Conservation (phyloP, 768 basidiomycete genomes). For the Lepiota brunneoincarnata region DNA sequence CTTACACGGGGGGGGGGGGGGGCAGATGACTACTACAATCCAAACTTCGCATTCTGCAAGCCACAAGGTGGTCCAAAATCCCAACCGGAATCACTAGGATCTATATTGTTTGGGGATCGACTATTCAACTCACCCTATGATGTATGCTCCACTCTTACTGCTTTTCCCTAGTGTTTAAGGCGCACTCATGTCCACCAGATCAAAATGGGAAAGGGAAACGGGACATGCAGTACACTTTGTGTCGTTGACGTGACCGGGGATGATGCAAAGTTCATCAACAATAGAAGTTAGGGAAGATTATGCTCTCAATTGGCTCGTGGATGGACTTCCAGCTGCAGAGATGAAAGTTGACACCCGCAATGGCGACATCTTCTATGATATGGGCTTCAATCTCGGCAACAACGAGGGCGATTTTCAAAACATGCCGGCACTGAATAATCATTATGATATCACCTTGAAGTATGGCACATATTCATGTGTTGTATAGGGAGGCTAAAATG, state of each 20-base stretch:
- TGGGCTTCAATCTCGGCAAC: constrained; percentile 92
- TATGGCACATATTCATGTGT: constrained; percentile 23
- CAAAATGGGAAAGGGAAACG: constrained; percentile 74
- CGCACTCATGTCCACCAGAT: constrained; percentile 45
- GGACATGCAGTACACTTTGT: constrained; percentile 78
- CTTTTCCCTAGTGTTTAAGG: not conserved
- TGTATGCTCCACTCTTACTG: constrained; percentile 38
- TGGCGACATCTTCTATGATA: constrained; percentile 87
- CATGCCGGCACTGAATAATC: constrained; percentile 80
- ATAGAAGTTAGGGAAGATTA: constrained; percentile 91
- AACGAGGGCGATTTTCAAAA: constrained; percentile 56
- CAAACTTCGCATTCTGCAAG: constrained; percentile 80
- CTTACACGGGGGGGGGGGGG: no score
- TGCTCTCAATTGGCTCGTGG: constrained; percentile 91
- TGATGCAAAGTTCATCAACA: constrained; percentile 87
- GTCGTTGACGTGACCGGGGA: constrained; percentile 53
- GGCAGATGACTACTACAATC: constrained; percentile 91
- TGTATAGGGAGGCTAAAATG: not conserved
- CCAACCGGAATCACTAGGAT: constrained; percentile 85
- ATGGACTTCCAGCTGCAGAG: constrained; percentile 92
- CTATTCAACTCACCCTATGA: constrained; percentile 91
- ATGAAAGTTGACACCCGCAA: constrained; percentile 81
- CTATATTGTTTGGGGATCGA: constrained; percentile 95
- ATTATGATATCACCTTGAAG: constrained; percentile 86
- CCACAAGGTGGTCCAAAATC: constrained; percentile 71